Base-by-base conservation (phyloP, 352 stramenopile genomes). In the Pythium rishiriense region DNA sequence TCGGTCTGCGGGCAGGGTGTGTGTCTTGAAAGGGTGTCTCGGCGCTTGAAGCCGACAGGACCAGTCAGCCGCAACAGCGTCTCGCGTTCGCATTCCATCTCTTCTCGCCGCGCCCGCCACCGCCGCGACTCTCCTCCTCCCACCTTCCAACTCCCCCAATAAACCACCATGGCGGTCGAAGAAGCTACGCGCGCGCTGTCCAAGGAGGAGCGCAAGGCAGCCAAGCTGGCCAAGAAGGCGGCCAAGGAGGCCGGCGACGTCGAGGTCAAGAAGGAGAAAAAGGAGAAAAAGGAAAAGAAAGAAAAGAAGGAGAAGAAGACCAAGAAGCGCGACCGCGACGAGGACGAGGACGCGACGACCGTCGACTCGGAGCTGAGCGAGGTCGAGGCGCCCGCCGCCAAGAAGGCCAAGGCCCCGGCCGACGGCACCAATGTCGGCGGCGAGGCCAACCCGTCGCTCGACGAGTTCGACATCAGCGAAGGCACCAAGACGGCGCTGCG, bases 251-350 rank as follows among this genome's bases (percentile, higher is more conserved):
- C 31, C 28, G 66, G 42, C 17, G 28, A 41, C 53, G 61, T 17
- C 46, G 59, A 49, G 25, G 58, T 63, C 24, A 78, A 85, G 70
- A 81, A 79, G 61, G 57, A 74, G 22, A 85, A 87, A 69, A 78
- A 84, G 51, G 49, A 75, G 9, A 87, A 90, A 69, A 85, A 85
- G 70, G 71, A 82, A n/a, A 80, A 81, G 59, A 79, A 83, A 64
- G 71, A 79, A 17, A 81, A 87, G 68, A 83, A 83, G 50, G 65
- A 84, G 11, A 91, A 89, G 59, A 83, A 87, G 58, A 63, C 66
- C 51, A 91, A 93, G 70, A 91, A 91, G 66, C 82, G 82, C 46
- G 71, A 60, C 28, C 83, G 79, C 15, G 76, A 90, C 6, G 57
- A 69, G 35, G 42, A 45, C 26, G 58, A 65, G 17, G 50, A 82